phyloP scores from a whole-genome alignment of 192 early-diverging fungal genomes.

The Rhizoclosmatium sp. region DNA sequence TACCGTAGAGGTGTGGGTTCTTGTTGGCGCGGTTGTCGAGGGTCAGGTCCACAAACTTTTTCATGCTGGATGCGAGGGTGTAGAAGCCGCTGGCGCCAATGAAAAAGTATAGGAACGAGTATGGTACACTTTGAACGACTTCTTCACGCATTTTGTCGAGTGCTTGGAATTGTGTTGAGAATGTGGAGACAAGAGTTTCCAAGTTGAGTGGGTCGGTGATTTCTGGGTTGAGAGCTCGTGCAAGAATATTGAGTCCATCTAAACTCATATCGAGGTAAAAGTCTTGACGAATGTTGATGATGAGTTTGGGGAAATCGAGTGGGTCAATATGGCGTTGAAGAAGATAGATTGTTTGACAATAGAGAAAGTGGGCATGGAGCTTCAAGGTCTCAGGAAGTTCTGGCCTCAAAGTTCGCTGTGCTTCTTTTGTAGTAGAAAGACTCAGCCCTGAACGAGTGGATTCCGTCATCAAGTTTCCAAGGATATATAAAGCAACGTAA shows the following conservation, averaged over 20 bases:
- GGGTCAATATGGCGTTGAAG: conserved; percentile 35
- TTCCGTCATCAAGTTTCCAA: conserved; percentile 3
- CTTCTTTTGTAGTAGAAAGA: conserved; percentile 1
- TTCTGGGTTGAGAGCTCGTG: conserved; percentile 13
- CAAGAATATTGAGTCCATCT: neutral
- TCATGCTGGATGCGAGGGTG: too few species aligned
- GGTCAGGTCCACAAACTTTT: neutral
- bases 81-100: neutral
- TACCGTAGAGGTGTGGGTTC: conserved; percentile 11
- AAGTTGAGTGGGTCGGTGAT: conserved; percentile 19
- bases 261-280: neutral
- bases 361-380: conserved; percentile 43
- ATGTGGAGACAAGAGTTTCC: neutral
- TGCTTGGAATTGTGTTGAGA: conserved; percentile 11
- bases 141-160: conserved; percentile 26
- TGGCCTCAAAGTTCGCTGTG: neutral
- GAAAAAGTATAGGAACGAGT: conserved; percentile 9
- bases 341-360: conserved; percentile 49
- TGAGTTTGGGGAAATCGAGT: conserved; percentile 22
- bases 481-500: conserved; percentile 15
- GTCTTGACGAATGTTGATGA: conserved; percentile 24
- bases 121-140: conserved; percentile 8
- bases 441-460: neutral
- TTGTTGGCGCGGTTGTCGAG: neutral
- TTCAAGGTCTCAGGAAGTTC: conserved; percentile 37